Percentiles rank a stretch among this genome's conserved stretches.
These are phyloP conservation scores for Cladophialophora exuberans DNA, from an alignment of 2,329 filamentous ascomycete species.

Conservation along the genomic window DNA sequence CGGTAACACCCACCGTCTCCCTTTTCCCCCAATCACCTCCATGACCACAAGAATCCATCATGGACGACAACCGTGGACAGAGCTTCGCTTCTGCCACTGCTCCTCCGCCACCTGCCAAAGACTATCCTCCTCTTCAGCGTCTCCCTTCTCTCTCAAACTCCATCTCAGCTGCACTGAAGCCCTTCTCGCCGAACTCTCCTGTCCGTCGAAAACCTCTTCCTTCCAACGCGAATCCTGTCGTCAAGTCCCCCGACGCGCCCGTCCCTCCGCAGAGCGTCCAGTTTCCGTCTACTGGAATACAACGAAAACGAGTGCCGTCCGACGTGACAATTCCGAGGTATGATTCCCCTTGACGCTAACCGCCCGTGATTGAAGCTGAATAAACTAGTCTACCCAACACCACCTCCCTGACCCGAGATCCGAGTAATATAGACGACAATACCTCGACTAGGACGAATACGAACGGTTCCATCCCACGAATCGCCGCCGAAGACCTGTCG, in stretches of 20 bases:
- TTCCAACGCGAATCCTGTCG: constrained; percentile 41
- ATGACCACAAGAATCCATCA: constrained; percentile 10
- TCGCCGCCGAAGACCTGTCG: neutral
- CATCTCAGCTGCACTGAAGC: constrained; percentile 21
- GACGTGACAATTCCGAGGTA: constrained; percentile 15
- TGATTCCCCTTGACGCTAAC: neutral
- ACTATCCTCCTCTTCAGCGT: constrained; percentile 22
- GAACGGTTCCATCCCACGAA: constrained; percentile 15
- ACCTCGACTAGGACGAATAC: constrained; percentile 7
- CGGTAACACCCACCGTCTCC: constrained; percentile 14
- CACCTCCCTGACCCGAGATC: neutral
- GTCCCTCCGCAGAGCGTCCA: constrained; percentile 25
- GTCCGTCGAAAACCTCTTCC: constrained; percentile 60
- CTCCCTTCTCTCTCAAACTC: constrained; percentile 23
- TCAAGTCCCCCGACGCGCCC: constrained; percentile 15
- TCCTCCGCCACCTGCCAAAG: constrained; percentile 27
- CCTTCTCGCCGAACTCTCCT: constrained; percentile 37
- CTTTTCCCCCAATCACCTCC: constrained; percentile 12
- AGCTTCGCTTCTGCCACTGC: constrained; percentile 25
- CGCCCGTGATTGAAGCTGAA: constrained; percentile 4
- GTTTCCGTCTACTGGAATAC: neutral
- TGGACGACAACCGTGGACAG: constrained; percentile 24
- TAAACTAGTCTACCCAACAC: constrained; percentile 3
- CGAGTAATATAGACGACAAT: constrained; percentile 2
- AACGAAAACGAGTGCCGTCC: constrained; percentile 6